Conservation (phyloP, 805 yeast genomes). For the Soucietia sequanensis region DNA sequence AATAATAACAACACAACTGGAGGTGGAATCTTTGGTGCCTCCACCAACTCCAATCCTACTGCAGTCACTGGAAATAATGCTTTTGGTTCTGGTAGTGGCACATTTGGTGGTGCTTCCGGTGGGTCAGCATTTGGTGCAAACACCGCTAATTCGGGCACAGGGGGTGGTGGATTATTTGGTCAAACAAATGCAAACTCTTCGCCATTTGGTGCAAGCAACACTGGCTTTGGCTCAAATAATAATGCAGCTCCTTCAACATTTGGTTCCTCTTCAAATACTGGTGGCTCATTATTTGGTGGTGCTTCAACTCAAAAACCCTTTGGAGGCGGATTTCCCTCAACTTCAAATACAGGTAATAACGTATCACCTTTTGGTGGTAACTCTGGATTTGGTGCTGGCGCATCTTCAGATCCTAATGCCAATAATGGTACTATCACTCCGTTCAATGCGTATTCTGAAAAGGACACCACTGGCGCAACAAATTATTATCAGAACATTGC, state of each 20-base stretch:
- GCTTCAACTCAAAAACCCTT: conserved; percentile 2
- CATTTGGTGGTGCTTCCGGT: conserved; percentile 22
- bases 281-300: conserved; percentile 16
- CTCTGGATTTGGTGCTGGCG: conserved; percentile 21
- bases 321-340: conserved; percentile 18
- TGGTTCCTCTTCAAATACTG: conserved; percentile 2
- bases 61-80: conserved; percentile 14
- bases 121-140: conserved; percentile 30
- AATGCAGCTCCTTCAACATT: background rate
- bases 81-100: background rate
- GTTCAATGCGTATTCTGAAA: conserved; percentile 67
- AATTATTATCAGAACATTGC: conserved; percentile 67
- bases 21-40: conserved; percentile 24
- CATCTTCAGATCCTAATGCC: conserved; percentile 24
- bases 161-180: conserved; percentile 15
- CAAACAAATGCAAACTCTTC: conserved; percentile 22
- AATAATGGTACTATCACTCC: conserved; percentile 75
- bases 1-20: conserved; percentile 17
- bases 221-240: conserved; percentile 20
- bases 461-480: conserved; percentile 61
- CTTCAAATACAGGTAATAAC: conserved; percentile 7
- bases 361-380: conserved; percentile 17
- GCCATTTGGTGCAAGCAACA: conserved; percentile 34
- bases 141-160: conserved; percentile 9
- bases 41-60: no score